These are phyloP conservation scores for Yamadazyma akitaensis DNA, from an alignment of 805 yeast genomes.

Conservation along the genomic window DNA sequence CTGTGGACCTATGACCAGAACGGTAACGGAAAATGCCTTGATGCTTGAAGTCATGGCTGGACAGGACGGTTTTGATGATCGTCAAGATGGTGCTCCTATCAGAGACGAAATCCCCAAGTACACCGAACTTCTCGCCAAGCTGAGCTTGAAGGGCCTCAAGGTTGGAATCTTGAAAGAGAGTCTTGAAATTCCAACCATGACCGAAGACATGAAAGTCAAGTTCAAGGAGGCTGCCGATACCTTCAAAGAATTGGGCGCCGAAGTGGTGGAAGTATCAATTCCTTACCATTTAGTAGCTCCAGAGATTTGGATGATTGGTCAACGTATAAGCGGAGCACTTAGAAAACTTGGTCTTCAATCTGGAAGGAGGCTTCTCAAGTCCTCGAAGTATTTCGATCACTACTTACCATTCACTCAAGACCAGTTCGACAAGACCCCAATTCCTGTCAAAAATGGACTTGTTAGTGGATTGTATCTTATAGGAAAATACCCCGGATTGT, in stretches of 20 bases:
- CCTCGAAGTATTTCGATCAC: constrained; percentile 10
- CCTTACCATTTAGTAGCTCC: constrained; percentile 16
- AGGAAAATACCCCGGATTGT: constrained; percentile 13
- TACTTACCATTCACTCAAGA: constrained; percentile 14
- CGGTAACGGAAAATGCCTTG: constrained; percentile 13
- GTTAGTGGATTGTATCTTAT: constrained; percentile 13
- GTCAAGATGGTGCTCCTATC: constrained; percentile 14
- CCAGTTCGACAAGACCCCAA: constrained; percentile 14
- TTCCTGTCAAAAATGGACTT: constrained; percentile 12
- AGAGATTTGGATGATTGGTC: constrained; percentile 16
- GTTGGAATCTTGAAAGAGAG: constrained; percentile 16
- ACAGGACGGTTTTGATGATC: constrained; percentile 15
- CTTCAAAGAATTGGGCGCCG: constrained; percentile 15
- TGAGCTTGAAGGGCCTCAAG: constrained; percentile 14
- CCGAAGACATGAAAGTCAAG: constrained; percentile 11
- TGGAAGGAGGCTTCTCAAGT: constrained; percentile 12
- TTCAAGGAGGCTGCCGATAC: constrained; percentile 11
- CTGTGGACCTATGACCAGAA: constrained; percentile 17
- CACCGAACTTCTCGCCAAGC: constrained; percentile 8
- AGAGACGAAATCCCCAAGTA: constrained; percentile 11
- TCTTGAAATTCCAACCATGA: constrained; percentile 15
- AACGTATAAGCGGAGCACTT: constrained; percentile 12
- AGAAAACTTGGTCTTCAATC: constrained; percentile 13
- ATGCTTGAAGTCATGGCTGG: constrained; percentile 16
- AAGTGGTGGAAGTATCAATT: constrained; percentile 16